These are phyloP conservation scores for Takashimella koratensis DNA, from an alignment of 1,284 basidiomycete genomes.

Conservation along the genomic window DNA sequence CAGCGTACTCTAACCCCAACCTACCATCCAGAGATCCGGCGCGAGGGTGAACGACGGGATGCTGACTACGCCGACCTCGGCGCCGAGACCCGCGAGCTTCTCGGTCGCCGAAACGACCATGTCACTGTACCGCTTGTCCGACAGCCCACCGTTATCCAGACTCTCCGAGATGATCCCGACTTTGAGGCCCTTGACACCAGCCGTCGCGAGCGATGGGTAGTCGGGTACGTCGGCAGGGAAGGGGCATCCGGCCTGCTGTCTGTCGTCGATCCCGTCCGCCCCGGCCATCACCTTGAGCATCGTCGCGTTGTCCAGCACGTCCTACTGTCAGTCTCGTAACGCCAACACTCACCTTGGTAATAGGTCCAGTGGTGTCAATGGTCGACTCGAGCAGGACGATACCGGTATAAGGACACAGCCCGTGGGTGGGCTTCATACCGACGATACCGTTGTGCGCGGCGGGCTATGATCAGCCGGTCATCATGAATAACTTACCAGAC, in stretches of 20 bases:
- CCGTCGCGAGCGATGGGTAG: conserved; percentile 35
- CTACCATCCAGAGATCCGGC: conserved; percentile 15
- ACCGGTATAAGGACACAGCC: conserved; percentile 56
- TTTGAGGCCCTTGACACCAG: conserved; percentile 44
- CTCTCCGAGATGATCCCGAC: conserved; percentile 53
- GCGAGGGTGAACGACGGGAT: conserved; percentile 31
- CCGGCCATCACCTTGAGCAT: conserved; percentile 54
- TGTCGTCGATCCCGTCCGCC: conserved; percentile 54
- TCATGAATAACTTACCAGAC: conserved; percentile 25
- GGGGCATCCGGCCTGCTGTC: conserved; percentile 52
- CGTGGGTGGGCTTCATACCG: conserved; percentile 55
- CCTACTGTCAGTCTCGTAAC: conserved; percentile 49
- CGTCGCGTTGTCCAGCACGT: conserved; percentile 52
- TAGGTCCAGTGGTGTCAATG: conserved; percentile 48
- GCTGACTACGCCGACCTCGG: conserved; percentile 12
- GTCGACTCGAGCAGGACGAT: conserved; percentile 50
- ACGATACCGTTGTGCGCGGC: conserved; percentile 53
- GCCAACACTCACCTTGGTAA: conserved; percentile 22
- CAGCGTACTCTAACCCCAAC: background rate
- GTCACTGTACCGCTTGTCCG: conserved; percentile 15
- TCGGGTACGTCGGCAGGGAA: conserved; percentile 48
- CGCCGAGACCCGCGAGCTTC: conserved; percentile 14
- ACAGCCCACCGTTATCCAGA: conserved; percentile 41
- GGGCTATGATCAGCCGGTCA: conserved; percentile 23
- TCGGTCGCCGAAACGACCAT: conserved; percentile 14